Evolutionary conservation across 345 rosid species (phyloP), one percentile per base, ranked within the genome.

Genomic region (Lepidium sativum): DNA sequence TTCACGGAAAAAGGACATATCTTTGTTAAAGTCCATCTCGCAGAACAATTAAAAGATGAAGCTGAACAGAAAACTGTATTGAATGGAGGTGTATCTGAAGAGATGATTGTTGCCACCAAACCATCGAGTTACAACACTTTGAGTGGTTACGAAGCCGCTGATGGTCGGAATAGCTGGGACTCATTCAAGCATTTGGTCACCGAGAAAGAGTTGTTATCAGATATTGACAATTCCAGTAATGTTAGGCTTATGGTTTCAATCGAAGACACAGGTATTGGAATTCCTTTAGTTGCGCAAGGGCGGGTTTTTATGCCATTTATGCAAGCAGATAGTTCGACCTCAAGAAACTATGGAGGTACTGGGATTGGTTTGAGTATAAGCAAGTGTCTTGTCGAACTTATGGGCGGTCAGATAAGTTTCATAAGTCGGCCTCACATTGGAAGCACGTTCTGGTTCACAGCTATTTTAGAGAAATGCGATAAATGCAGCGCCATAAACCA

Each of bases 251-350:
- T 85, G 80, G 86, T 88, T 23, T 81, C 82, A 10, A 92, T 94
- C 63, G 99, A 94, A 81, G 99, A 94, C 81, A 94, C 97, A 0
- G 99, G 99, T 31, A 88, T 88, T 2, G 99, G 99, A 29, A 90
- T 94, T 67, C 99, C 99, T 18, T 68, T 86, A 41, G 53, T 37
- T 12, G 99, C 97, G 14, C 99, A 94, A 61, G 86, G 84, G 18
- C 88, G 95, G 17, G 92, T 94, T 35, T 94, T 94, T 73, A 84
- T 77, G 84, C 99, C 99, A 21, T 94, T 94, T 67, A 82, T 94
- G 90, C 99, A 94, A 80, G 99, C 97, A 14, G 99, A 90, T 64
- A 90, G 97, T 75, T 94, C 99, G 20, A 94, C 96, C 38, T 94
- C 99, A 29, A 81, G 99, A 74, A 76, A 77, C 52, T 82, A 82